Conservation (phyloP, 495 filamentous ascomycete genomes). For the Cercophora sp. region DNA sequence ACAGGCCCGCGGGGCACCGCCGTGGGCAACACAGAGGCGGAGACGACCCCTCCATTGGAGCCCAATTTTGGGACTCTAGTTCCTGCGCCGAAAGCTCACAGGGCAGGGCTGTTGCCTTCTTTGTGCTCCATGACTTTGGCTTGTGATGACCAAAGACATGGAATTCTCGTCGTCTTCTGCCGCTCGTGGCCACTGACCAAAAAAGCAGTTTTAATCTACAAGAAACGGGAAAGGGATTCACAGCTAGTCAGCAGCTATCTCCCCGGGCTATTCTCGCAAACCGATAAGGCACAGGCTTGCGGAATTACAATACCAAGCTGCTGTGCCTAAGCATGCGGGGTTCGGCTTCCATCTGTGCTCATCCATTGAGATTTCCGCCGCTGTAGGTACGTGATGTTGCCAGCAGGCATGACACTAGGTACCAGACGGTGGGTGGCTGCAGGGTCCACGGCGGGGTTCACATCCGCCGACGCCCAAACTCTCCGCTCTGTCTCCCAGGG, state of each 20-base stretch:
- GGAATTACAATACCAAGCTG: no score
- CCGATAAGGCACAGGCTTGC: no score
- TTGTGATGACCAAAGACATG: no score
- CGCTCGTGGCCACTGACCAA: no score
- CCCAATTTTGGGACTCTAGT: constrained; percentile 4
- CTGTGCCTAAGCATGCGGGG: neutral
- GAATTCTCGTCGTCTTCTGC: no score
- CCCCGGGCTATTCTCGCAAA: no score
- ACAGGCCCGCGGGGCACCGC: no score
- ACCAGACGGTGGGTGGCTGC: constrained; percentile 1
- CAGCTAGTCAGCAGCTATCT: constrained; percentile 2
- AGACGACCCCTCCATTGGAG: no score
- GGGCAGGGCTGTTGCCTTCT: neutral
- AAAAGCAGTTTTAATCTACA: neutral
- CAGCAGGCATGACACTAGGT: neutral
- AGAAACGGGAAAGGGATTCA: neutral
- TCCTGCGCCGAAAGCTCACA: constrained; percentile 5
- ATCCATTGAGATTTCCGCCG: neutral
- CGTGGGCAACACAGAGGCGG: neutral
- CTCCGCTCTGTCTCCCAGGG: constrained; percentile 4
- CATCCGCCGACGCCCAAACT: neutral
- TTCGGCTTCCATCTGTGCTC: no score
- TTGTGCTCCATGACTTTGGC: no score
- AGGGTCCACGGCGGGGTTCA: constrained; percentile 2
- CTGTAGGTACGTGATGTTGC: neutral